Evolutionary conservation across 2,329 filamentous ascomycete species (phyloP).

Genomic region (Ophiostoma perfectum): DNA sequence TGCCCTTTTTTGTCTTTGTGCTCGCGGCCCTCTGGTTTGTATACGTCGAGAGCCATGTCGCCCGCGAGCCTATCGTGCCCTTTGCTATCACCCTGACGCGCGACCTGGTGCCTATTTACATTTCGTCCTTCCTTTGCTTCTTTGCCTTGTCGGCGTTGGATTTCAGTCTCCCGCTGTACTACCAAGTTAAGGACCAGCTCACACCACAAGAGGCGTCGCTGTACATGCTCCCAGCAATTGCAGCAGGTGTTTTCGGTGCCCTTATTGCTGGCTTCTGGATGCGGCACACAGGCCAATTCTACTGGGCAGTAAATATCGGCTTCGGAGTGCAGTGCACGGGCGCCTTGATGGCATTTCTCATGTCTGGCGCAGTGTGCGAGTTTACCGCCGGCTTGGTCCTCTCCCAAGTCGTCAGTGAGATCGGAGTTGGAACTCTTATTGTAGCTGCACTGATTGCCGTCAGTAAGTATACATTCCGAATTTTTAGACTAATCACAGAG

Average conservation of each 20-base stretch:
- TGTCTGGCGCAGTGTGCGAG: neutral
- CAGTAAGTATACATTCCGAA: neutral
- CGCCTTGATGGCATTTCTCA: neutral
- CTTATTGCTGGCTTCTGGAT: constrained; percentile 1
- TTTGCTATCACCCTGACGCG: constrained; percentile 38
- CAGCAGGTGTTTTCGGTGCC: neutral
- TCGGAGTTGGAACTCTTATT: neutral
- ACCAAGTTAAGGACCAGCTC: constrained; percentile 39
- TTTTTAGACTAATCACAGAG: too few relatives aligned
- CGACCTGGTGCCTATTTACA: constrained; percentile 37
- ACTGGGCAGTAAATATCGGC: constrained; percentile 1
- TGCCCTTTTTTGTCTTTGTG: neutral
- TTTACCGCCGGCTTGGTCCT: neutral
- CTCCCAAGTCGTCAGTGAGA: neutral
- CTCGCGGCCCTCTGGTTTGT: constrained; percentile 16
- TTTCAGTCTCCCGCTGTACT: constrained; percentile 48
- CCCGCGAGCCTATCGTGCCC: constrained; percentile 40
- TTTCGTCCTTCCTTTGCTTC: constrained; percentile 32
- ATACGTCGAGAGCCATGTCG: constrained; percentile 32
- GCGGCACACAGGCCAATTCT: constrained; percentile 10
- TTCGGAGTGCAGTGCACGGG: neutral
- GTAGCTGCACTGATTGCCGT: constrained; percentile 8
- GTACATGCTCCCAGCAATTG: constrained; percentile 5
- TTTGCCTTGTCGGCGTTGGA: constrained; percentile 35
- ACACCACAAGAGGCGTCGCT: constrained; percentile 6